Percentiles rank a stretch among this genome's conserved stretches.
Conservation (phyloP, 768 basidiomycete species). For the Phanerochaete sordida region DNA sequence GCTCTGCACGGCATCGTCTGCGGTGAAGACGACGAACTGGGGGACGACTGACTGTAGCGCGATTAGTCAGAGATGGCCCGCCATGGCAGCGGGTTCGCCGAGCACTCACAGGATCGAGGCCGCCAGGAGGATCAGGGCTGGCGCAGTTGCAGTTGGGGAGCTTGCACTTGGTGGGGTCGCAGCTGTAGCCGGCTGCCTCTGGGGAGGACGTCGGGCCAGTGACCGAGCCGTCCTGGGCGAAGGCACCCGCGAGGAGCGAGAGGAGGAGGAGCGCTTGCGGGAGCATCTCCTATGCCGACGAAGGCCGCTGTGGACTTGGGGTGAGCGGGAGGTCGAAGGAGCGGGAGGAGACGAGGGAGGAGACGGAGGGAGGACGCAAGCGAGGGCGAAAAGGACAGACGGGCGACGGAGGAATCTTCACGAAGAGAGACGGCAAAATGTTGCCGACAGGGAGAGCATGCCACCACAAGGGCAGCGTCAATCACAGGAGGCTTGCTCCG, state of each 20-base stretch:
- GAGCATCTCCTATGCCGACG: constrained; percentile 6
- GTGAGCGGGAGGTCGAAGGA: not conserved
- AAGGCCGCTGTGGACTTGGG: not conserved
- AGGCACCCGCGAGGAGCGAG: constrained; percentile 12
- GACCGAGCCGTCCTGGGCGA: constrained; percentile 42
- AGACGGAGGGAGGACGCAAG: not conserved
- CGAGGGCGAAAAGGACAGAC: not conserved
- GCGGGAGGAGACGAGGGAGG: not conserved
- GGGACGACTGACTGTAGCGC: constrained; percentile 49
- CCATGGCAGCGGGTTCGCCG: not conserved
- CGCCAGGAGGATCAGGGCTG: constrained; percentile 69
- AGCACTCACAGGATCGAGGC: constrained; percentile 54
- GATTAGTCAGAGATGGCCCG: not conserved
- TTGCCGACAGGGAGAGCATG: not conserved
- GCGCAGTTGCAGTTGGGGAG: constrained; percentile 74
- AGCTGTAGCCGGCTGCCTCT: constrained; percentile 64
- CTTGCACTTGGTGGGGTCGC: constrained; percentile 60
- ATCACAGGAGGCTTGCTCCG: not conserved
- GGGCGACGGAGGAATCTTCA: not conserved
- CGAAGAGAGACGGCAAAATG: constrained; percentile 1
- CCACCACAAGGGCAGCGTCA: not conserved
- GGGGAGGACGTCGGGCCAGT: constrained; percentile 48
- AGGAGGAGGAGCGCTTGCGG: constrained; percentile 9
- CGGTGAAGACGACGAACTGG: constrained; percentile 70
- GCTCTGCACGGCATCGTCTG: constrained; percentile 73